Evolutionary conservation across 2,329 filamentous ascomycete species (phyloP).

Genomic region (Phyllosticta citrichinensis): DNA sequence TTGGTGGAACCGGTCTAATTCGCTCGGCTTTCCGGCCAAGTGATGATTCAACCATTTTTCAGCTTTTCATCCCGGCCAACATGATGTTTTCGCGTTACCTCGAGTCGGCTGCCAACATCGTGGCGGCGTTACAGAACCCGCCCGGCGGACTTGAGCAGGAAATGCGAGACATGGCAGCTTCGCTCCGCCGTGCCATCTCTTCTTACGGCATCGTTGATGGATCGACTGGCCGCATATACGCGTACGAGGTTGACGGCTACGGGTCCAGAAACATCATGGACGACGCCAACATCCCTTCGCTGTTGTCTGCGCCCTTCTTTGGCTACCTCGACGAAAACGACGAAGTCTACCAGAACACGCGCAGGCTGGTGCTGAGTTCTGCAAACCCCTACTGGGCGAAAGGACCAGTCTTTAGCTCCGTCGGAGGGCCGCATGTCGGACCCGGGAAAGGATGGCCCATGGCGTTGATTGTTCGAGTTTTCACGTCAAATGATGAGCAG

Average conservation of each 20-base stretch:
- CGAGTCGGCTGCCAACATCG: constrained; percentile 41
- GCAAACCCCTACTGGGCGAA: constrained; percentile 42
- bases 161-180: constrained; percentile 47
- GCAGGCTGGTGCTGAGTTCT: constrained; percentile 33
- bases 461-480: constrained; percentile 40
- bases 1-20: constrained; percentile 39
- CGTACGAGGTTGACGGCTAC: constrained; percentile 41
- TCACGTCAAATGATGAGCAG: constrained; percentile 38
- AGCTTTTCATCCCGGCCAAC: constrained; percentile 40
- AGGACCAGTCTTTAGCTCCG: constrained; percentile 37
- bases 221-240: constrained; percentile 31
- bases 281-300: constrained; percentile 60
- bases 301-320: constrained; percentile 55
- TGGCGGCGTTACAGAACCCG: constrained; percentile 39
- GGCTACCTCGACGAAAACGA: constrained; percentile 39
- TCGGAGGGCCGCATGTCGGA: constrained; percentile 40
- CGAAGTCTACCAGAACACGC: constrained; percentile 38
- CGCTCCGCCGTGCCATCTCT: constrained; percentile 35
- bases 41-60: constrained; percentile 41
- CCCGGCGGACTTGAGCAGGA: constrained; percentile 40
- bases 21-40: constrained; percentile 41
- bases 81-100: constrained; percentile 69
- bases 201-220: constrained; percentile 32
- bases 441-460: constrained; percentile 42
- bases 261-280: constrained; percentile 55